Evolutionary conservation across 148 eudicot species (phyloP).

Genomic region (Silene conica): DNA sequence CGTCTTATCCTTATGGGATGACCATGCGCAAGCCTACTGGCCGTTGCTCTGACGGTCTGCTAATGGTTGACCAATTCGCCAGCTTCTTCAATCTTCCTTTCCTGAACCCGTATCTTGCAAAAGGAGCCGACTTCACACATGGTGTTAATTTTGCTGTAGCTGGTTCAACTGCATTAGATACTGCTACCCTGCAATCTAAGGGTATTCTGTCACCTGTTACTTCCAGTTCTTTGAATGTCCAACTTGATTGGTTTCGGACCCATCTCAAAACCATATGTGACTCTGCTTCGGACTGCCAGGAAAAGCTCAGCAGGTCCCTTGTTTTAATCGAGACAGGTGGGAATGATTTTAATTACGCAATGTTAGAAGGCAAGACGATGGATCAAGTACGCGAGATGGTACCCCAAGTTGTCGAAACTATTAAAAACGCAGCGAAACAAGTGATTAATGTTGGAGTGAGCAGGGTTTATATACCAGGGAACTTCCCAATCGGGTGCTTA

Average conservation of each 20-base stretch:
- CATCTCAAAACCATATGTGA: conserved; percentile 4
- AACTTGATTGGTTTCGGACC: too few species aligned
- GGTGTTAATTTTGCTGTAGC: conserved; percentile 13
- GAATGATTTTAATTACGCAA: too few species aligned
- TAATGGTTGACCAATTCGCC: not conserved
- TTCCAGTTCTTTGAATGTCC: too few species aligned
- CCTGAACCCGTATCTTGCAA: not conserved
- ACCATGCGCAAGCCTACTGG: not conserved
- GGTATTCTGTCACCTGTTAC: conserved; percentile 9
- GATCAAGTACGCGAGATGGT: too few species aligned
- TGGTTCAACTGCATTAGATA: conserved; percentile 10
- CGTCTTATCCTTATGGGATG: not conserved
- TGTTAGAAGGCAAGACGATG: too few species aligned
- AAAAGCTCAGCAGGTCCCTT: not conserved
- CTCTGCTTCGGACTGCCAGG: not conserved
- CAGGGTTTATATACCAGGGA: too few species aligned
- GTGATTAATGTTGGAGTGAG: too few species aligned
- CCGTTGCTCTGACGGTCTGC: conserved; percentile 5
- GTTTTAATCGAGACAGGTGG: conserved; percentile 2
- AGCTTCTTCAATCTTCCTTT: not conserved
- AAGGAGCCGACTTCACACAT: not conserved
- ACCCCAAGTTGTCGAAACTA: too few species aligned
- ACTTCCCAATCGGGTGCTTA: too few species aligned
- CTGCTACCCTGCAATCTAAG: not conserved
- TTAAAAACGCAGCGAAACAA: too few species aligned